Percentiles rank a stretch among this genome's conserved stretches.
phyloP scores from a whole-genome alignment of 2,329 filamentous ascomycete genomes.

The Corinectria fuckeliana region DNA sequence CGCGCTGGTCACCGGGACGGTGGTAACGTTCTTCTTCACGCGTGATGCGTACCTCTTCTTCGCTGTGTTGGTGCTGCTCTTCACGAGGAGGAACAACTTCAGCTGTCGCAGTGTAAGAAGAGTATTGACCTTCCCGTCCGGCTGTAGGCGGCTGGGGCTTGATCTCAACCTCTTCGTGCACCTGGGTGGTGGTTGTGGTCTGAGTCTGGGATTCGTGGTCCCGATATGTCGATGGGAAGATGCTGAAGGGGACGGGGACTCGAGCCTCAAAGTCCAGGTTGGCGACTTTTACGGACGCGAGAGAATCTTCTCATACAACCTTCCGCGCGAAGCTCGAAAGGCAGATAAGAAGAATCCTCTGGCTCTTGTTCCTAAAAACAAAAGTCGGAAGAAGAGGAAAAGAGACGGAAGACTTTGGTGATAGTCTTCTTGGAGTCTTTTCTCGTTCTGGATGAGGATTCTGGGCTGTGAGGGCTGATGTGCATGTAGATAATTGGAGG shows the following conservation, averaged over 20 bases:
- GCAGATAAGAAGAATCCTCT: conserved; percentile 73
- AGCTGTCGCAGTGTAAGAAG: conserved; percentile 70
- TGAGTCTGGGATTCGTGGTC: conserved; percentile 59
- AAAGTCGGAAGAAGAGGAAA: conserved; percentile 53
- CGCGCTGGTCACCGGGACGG: conserved; percentile 65
- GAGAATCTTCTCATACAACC: conserved; percentile 70
- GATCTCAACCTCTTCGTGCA: conserved; percentile 87
- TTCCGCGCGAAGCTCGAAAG: conserved; percentile 67
- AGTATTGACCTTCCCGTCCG: conserved; percentile 98
- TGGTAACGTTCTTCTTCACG: conserved; percentile 78
- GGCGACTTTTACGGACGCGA: conserved; percentile 77
- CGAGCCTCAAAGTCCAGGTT: conserved; percentile 99
- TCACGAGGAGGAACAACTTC: conserved; percentile 68
- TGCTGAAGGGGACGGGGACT: conserved; percentile 99
- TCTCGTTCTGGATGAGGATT: conserved; percentile 41
- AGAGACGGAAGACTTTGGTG: conserved; percentile 42
- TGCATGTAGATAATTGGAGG: conserved; percentile 50
- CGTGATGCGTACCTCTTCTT: conserved; percentile 86
- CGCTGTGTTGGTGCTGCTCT: conserved; percentile 69
- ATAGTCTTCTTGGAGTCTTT: conserved; percentile 46
- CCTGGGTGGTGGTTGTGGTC: conserved; percentile 57
- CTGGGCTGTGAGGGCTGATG: conserved; percentile 38
- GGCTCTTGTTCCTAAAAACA: conserved; percentile 67
- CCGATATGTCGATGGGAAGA: conserved; percentile 98
- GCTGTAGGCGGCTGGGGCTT: conserved; percentile 77